Evolutionary conservation across 805 yeast species (phyloP).

Genomic region (Lipomyces yamanashiensis): DNA sequence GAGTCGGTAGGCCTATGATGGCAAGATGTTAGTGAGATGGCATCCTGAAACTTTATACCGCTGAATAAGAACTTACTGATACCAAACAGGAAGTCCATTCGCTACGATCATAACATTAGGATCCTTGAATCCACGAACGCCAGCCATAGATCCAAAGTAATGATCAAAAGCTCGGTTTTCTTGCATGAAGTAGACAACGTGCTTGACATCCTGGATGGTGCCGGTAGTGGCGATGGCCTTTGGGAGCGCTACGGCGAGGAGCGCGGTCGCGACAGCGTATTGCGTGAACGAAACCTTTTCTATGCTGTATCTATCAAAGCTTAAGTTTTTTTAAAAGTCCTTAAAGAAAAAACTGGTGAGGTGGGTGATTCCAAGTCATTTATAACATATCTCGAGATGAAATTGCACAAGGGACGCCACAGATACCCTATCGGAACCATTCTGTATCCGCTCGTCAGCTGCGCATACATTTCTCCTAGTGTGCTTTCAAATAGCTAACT

Average conservation of each 20-base stretch:
- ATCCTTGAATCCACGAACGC: conserved; percentile 42
- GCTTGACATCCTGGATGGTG: conserved; percentile 25
- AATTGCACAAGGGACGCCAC: too few relatives aligned
- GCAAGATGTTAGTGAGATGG: background rate
- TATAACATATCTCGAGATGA: too few relatives aligned
- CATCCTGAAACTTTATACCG: too few relatives aligned
- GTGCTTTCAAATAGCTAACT: too few relatives aligned
- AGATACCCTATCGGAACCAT: too few relatives aligned
- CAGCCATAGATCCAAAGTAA: conserved; percentile 41
- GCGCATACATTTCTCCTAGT: too few relatives aligned
- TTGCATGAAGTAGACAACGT: conserved; percentile 40
- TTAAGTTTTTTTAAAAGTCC: too few relatives aligned
- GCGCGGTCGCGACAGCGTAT: background rate
- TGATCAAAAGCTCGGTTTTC: conserved; percentile 42
- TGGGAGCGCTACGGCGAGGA: background rate
- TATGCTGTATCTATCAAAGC: too few relatives aligned
- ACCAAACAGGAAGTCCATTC: conserved; percentile 23
- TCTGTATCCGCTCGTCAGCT: too few relatives aligned
- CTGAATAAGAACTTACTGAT: conserved; percentile 11
- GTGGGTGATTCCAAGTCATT: too few relatives aligned
- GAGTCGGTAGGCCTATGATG: conserved; percentile 16
- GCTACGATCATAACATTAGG: conserved; percentile 36
- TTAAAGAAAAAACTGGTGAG: too few relatives aligned
- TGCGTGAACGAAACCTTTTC: conserved; percentile 4
- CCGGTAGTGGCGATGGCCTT: conserved; percentile 3